These are phyloP conservation scores for Tylopilus sp. DNA, from an alignment of 1,284 basidiomycete species.

Conservation along the genomic window DNA sequence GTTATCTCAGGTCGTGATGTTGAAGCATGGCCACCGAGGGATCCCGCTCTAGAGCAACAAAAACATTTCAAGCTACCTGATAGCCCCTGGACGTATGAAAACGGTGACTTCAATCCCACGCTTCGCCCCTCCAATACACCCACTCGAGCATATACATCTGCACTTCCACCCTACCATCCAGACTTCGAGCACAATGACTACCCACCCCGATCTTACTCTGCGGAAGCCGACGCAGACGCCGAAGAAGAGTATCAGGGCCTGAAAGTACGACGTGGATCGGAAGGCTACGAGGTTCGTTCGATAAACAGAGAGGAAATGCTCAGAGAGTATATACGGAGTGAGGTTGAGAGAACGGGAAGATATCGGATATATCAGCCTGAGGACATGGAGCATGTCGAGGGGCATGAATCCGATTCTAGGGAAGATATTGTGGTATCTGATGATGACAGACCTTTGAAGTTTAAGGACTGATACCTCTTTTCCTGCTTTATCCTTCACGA, in stretches of 20 bases:
- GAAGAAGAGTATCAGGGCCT: slow-evolving; percentile 30
- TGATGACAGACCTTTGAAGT: slow-evolving; percentile 22
- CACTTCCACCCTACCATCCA: slow-evolving; percentile 72
- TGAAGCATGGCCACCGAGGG: slow-evolving; percentile 58
- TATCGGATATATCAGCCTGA: slow-evolving; percentile 65
- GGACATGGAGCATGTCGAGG: slow-evolving; percentile 35
- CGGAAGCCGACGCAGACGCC: slow-evolving; percentile 41
- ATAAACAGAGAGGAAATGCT: slow-evolving; percentile 63
- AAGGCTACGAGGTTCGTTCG: slow-evolving; percentile 71
- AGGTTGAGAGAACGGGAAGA: slow-evolving; percentile 52
- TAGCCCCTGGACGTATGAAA: slow-evolving; percentile 84
- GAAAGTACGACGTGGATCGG: slow-evolving; percentile 66
- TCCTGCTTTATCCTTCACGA: neutral
- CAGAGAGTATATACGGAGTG: slow-evolving; percentile 50
- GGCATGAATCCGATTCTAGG: slow-evolving; percentile 17
- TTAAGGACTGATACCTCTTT: slow-evolving; percentile 12
- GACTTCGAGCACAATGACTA: slow-evolving; percentile 47
- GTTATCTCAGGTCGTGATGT: slow-evolving; percentile 13
- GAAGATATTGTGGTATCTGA: slow-evolving; percentile 10
- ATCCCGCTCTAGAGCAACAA: slow-evolving; percentile 44
- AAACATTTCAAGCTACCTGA: slow-evolving; percentile 49
- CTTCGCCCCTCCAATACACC: slow-evolving; percentile 61
- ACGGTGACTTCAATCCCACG: slow-evolving; percentile 69
- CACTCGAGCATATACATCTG: slow-evolving; percentile 39
- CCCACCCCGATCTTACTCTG: slow-evolving; percentile 34